These are phyloP conservation scores for Teratosphaeria pseudoeucalypti DNA, from an alignment of 2,329 filamentous ascomycete genomes.

Conservation along the genomic window DNA sequence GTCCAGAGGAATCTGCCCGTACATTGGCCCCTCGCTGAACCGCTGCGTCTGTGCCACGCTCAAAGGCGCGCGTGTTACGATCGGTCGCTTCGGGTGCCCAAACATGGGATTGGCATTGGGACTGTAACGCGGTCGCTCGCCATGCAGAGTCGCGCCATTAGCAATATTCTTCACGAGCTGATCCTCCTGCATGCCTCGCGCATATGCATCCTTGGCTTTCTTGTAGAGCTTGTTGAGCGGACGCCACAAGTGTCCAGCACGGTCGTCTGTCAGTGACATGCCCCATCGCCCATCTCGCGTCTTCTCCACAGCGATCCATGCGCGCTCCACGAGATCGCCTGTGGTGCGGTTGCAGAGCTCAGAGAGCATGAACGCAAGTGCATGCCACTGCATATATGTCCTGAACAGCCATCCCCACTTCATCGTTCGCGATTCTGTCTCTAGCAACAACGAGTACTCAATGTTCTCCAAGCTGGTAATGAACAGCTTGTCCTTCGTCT, in stretches of 20 bases:
- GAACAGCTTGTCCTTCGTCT: slow-evolving; percentile 59
- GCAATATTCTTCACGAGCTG: slow-evolving; percentile 11
- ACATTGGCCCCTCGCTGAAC: slow-evolving; percentile 22
- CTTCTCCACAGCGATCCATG: slow-evolving; percentile 48
- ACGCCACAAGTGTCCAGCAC: slow-evolving; percentile 50
- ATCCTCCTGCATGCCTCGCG: slow-evolving; percentile 38
- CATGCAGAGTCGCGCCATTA: slow-evolving; percentile 1
- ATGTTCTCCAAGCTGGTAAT: slow-evolving; percentile 63
- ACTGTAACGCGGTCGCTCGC: slow-evolving; percentile 17
- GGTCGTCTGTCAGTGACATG: slow-evolving; percentile 19
- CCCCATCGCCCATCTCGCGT: slow-evolving; percentile 34
- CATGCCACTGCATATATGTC: slow-evolving; percentile 57
- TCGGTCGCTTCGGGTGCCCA: slow-evolving; percentile 18
- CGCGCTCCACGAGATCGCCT: slow-evolving; percentile 48
- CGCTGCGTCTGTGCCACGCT: slow-evolving; percentile 24
- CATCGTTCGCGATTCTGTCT: slow-evolving; percentile 50
- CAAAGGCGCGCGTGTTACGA: slow-evolving; percentile 22
- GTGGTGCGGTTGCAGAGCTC: slow-evolving; percentile 49
- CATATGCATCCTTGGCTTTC: slow-evolving; percentile 45
- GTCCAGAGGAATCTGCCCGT: slow-evolving; percentile 23
- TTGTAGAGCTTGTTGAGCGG: slow-evolving; percentile 51
- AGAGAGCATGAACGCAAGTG: slow-evolving; percentile 50
- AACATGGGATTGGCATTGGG: slow-evolving; percentile 27
- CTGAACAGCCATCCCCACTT: slow-evolving; percentile 58
- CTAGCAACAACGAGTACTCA: slow-evolving; percentile 57